These are phyloP conservation scores for Peniophora sp. DNA, from an alignment of 1,284 basidiomycete genomes.

Conservation along the genomic window DNA sequence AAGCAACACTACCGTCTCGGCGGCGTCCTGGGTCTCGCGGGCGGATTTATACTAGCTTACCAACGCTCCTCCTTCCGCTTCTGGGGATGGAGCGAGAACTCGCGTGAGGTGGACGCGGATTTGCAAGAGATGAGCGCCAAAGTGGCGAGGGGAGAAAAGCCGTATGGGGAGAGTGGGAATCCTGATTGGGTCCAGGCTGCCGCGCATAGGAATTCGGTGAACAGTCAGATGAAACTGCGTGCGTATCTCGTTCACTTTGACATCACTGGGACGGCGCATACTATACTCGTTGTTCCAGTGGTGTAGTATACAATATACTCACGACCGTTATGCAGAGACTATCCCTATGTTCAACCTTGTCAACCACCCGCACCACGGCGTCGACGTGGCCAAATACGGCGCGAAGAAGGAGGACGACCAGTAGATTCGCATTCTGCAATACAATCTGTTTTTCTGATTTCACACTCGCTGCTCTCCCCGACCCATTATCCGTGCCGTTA, in stretches of 20 bases:
- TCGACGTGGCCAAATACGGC: conserved; percentile 77
- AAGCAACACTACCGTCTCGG: conserved; percentile 34
- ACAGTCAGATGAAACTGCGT: conserved; percentile 89
- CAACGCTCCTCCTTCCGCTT: conserved; percentile 88
- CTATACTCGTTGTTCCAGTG: conserved; percentile 46
- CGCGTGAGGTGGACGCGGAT: conserved; percentile 72
- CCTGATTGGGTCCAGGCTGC: conserved; percentile 84
- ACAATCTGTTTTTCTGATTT: too few species aligned
- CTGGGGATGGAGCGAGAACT: conserved; percentile 96
- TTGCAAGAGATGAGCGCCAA: conserved; percentile 68
- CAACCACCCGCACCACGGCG: conserved; percentile 83
- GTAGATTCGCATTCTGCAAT: neutral
- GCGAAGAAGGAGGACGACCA: conserved; percentile 16
- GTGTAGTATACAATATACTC: conserved; percentile 1
- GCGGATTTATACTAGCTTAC: conserved; percentile 93
- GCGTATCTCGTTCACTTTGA: conserved; percentile 27
- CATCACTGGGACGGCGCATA: conserved; percentile 4
- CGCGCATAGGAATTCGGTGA: conserved; percentile 88
- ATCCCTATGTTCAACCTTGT: conserved; percentile 81
- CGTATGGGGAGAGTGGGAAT: conserved; percentile 81
- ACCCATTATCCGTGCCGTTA: too few species aligned
- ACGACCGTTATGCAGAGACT: conserved; percentile 9
- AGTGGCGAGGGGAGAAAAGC: conserved; percentile 66
- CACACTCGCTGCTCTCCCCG: too few species aligned
- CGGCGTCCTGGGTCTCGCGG: conserved; percentile 64